Percentiles rank a stretch among this genome's conserved stretches.
These are phyloP conservation scores for Coriolopsis trogii DNA, from an alignment of 1,284 basidiomycete genomes.

Conservation along the genomic window DNA sequence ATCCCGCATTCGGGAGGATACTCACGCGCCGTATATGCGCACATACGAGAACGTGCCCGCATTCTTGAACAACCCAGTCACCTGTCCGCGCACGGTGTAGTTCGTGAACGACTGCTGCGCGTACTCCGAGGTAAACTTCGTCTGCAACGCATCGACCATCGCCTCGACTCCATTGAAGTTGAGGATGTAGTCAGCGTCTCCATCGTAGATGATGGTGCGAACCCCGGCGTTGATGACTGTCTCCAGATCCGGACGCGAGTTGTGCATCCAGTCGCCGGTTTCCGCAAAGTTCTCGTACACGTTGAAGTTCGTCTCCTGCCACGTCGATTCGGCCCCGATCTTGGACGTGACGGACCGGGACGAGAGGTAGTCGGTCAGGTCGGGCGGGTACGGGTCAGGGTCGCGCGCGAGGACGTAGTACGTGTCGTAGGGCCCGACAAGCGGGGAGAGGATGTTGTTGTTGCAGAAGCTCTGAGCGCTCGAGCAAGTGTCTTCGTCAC, in stretches of 20 bases:
- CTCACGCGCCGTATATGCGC: constrained; percentile 51
- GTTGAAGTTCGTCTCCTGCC: constrained; percentile 45
- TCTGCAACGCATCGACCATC: constrained; percentile 43
- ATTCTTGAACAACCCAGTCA: constrained; percentile 58
- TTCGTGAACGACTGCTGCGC: constrained; percentile 44
- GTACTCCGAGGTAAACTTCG: constrained; percentile 34
- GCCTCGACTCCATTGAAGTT: constrained; percentile 65
- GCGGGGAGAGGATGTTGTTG: constrained; percentile 49
- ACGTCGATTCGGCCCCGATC: constrained; percentile 57
- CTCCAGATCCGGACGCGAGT: constrained; percentile 55
- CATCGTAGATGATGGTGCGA: constrained; percentile 53
- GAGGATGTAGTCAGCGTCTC: constrained; percentile 64
- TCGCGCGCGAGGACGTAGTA: constrained; percentile 55
- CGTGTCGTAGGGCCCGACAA: constrained; percentile 51
- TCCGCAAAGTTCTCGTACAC: constrained; percentile 59
- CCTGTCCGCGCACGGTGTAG: constrained; percentile 54
- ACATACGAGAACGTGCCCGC: constrained; percentile 65
- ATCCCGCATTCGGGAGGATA: too few species aligned
- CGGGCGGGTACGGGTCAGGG: constrained; percentile 62
- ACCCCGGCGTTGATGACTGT: constrained; percentile 64
- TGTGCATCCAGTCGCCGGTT: constrained; percentile 72
- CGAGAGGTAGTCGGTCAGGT: constrained; percentile 46
- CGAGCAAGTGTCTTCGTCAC: constrained; percentile 52
- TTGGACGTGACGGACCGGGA: constrained; percentile 35
- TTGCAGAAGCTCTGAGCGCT: constrained; percentile 60